Evolutionary conservation across 257 asterid genomes (phyloP), one percentile per base, ranked within the genome.

Genomic region (Salvia rosmarinus): DNA sequence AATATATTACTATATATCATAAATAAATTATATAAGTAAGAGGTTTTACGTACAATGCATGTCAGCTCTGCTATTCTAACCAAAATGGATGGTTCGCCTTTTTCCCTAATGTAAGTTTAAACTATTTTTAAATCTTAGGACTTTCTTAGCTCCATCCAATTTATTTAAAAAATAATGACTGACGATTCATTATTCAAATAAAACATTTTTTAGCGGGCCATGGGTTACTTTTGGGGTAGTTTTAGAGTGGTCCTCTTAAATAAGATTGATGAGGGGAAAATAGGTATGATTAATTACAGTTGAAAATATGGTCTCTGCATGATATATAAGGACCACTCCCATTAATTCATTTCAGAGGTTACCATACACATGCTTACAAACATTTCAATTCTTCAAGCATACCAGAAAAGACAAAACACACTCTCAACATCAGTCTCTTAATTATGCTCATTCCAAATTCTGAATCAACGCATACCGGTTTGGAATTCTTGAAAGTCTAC

Each of bases 241-340:
- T 51, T 51, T 56, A 56, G 63, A 56, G 2, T 13, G 40, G 63
- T 37, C 17, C 40, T 5, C 66, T 17, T n/a, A 17, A 57, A 25
- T 23, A 9, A 50, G 34, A 12, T n/a, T 25, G 43, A 28, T 4
- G 67, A 19, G 6, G 16, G 54, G 16, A n/a, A 47, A 51, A 51
- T 19, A 21, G 49, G 6, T 34, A 6, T 10, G 9, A 51, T 28
- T 35, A 21, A 20, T 39, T 9, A 68, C 30, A 30, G 34, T 59
- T 11, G n/a, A 49, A 62, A 56, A 28, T 8, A 39, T 61, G 30
- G 50, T 20, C 17, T 56, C 17, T 43, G 56, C 17, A 42, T 14
- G 57, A 32, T 16, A 5, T 28, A 35, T 5, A 8, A 47, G 77
- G 77, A 72, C 77, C 77, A 72, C 77, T 35, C 44, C 71, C 64